Percentiles rank a stretch among this genome's conserved stretches.
phyloP scores from a whole-genome alignment of 441 rosid genomes.

The Erodium moschatum region DNA sequence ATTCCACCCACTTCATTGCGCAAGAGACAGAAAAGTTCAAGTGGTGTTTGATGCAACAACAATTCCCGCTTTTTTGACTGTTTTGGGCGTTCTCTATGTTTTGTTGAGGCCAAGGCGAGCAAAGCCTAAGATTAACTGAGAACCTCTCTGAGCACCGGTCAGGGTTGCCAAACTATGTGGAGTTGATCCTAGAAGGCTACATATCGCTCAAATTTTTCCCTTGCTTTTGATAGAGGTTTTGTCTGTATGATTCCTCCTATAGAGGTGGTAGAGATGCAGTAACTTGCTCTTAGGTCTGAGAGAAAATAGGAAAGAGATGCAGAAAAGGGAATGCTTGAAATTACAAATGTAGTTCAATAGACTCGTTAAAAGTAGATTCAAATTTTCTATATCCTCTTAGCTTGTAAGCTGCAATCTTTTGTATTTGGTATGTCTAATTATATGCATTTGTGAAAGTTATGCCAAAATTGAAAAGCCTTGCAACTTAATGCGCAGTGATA shows the following conservation, averaged over 20 bases:
- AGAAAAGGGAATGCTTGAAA: conserved; percentile 2
- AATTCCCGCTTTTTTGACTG: conserved; percentile 65
- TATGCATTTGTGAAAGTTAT: no score
- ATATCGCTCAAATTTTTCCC: background rate
- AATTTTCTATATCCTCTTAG: background rate
- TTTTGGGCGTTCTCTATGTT: conserved; percentile 45
- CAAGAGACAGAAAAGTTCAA: conserved; percentile 60
- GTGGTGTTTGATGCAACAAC: conserved; percentile 68
- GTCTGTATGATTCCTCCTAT: no score
- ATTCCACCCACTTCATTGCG: conserved; percentile 89
- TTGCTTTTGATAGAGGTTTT: no score
- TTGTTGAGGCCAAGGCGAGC: conserved; percentile 69
- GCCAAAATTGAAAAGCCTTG: no score
- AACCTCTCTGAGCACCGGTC: background rate
- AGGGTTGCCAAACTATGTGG: background rate
- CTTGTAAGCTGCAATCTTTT: background rate
- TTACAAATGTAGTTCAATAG: conserved; percentile 6
- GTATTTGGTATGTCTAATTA: background rate
- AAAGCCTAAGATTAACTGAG: conserved; percentile 90
- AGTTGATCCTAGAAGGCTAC: conserved; percentile 1
- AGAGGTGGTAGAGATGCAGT: conserved; percentile 11
- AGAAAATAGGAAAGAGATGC: conserved; percentile 7
- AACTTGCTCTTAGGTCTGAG: conserved; percentile 11
- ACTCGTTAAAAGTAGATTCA: background rate
- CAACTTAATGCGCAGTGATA: no score